Evolutionary conservation across 208 protist genomes (phyloP).

Genomic region (Leishmania lainsoni): DNA sequence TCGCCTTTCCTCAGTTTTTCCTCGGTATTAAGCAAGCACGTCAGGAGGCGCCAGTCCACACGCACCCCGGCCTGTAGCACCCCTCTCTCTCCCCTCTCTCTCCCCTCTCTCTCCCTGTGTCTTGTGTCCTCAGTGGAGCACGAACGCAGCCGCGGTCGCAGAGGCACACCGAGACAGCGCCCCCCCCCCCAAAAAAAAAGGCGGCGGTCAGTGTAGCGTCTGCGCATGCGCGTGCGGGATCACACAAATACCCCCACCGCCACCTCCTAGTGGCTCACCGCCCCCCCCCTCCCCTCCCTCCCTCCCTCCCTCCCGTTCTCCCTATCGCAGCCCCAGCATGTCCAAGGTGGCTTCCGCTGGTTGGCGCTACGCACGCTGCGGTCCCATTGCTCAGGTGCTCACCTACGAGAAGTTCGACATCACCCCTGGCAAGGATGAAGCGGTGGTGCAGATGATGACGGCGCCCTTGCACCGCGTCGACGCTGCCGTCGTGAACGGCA

Average conservation of each 20-base stretch:
- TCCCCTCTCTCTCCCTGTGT: background rate
- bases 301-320: background rate
- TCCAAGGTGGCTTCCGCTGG: slow-evolving; percentile 61
- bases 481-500: slow-evolving; percentile 73
- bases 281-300: no score
- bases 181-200: no score
- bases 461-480: slow-evolving; percentile 71
- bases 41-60: no score
- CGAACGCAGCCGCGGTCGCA: background rate
- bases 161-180: background rate
- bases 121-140: background rate
- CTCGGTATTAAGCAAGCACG: no score
- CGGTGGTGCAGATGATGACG: slow-evolving; percentile 61
- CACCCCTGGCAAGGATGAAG: slow-evolving; percentile 45
- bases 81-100: background rate
- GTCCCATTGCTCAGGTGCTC: slow-evolving; percentile 57
- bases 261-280: background rate
- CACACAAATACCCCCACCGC: background rate
- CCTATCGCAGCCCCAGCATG: slow-evolving; percentile 19
- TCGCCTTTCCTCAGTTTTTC: no score
- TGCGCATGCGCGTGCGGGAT: background rate
- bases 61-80: background rate
- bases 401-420: slow-evolving; percentile 59
- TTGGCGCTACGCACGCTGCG: slow-evolving; percentile 71
- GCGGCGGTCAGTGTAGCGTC: background rate